These are phyloP conservation scores for Paracorniculantispora psalliotae DNA, from an alignment of 2,329 filamentous ascomycete species.

Conservation along the genomic window DNA sequence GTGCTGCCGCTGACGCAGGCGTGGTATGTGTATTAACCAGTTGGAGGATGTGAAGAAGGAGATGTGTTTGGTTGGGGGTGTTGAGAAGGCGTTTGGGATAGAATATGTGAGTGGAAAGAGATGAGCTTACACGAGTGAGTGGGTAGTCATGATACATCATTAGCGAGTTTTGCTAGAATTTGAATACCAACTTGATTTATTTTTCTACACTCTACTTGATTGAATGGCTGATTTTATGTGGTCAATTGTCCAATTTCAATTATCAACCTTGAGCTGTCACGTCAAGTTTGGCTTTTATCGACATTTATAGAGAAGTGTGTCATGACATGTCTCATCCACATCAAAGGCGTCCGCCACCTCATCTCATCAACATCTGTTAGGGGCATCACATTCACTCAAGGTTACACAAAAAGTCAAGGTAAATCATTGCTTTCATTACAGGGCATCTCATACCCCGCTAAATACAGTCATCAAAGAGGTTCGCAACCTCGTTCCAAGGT, in stretches of 20 bases:
- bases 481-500: conserved; percentile 1
- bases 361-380: no score
- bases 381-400: no score
- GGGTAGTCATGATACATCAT: not conserved
- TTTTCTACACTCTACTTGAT: not conserved
- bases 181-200: not conserved
- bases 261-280: no score
- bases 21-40: conserved; percentile 66
- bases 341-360: no score
- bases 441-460: conserved; percentile 17
- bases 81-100: not conserved
- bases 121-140: not conserved
- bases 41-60: not conserved
- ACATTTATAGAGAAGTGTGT: no score
- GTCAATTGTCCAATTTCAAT: no score
- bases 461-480: conserved; percentile 20
- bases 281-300: no score
- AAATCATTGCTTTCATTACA: conserved; percentile 29
- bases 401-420: no score
- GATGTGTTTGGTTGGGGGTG: not conserved
- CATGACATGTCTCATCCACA: no score
- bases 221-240: no score
- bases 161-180: conserved; percentile 1
- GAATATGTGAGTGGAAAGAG: not conserved
- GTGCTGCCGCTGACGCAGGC: conserved; percentile 70